A percentile compares a stretch with the other conserved stretches of the same genome.
phyloP scores from a whole-genome alignment of 73 alveolate species.

The Stentor roeselii region DNA sequence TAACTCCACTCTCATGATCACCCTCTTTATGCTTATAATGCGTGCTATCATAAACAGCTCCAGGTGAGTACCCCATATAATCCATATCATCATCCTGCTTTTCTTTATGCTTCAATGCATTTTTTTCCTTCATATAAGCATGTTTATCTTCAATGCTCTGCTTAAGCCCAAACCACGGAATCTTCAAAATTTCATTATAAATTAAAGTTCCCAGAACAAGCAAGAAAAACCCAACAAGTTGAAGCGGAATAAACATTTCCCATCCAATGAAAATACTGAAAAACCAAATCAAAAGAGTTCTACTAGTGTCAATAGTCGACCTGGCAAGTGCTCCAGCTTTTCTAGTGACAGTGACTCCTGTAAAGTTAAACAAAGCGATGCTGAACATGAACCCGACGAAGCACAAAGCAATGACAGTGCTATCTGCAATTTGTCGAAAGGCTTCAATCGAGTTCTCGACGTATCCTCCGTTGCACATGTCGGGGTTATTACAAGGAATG shows the following conservation, averaged over 20 bases:
- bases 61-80: too few species aligned
- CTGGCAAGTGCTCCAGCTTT: slow-evolving; percentile 82
- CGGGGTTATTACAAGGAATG: slow-evolving; percentile 50
- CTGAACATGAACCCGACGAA: slow-evolving; percentile 49
- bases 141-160: not conserved
- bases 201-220: slow-evolving; percentile 81
- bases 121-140: not conserved
- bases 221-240: slow-evolving; percentile 82
- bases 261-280: slow-evolving; percentile 63
- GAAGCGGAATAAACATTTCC: slow-evolving; percentile 71
- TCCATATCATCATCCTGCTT: too few species aligned
- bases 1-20: too few species aligned
- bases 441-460: slow-evolving; percentile 62
- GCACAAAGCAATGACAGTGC: slow-evolving; percentile 40
- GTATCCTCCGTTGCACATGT: slow-evolving; percentile 50
- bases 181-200: slow-evolving; percentile 77
- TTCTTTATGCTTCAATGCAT: too few species aligned
- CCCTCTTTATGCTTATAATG: too few species aligned
- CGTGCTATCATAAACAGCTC: too few species aligned
- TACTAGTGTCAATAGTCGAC: slow-evolving; percentile 71
- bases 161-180: slow-evolving; percentile 62
- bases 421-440: slow-evolving; percentile 52
- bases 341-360: slow-evolving; percentile 77
- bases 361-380: slow-evolving; percentile 70
- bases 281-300: slow-evolving; percentile 84